Conservation (phyloP, 1,284 basidiomycete genomes). For the Hemileccinum hortonii region DNA sequence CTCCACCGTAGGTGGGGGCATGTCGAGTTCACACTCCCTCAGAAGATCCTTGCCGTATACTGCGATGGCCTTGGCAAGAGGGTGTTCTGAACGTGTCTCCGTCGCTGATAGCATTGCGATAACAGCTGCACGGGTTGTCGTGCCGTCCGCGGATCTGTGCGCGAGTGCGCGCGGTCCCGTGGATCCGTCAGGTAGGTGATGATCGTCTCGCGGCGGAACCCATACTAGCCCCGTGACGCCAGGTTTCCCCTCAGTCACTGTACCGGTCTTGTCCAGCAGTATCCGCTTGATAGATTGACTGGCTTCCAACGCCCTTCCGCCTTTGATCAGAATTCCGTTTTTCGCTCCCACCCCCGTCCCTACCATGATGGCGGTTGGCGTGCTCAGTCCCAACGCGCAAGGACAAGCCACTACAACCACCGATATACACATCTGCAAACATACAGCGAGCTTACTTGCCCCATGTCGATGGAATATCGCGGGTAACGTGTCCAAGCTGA, state of each 20-base stretch:
- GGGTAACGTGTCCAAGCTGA: constrained; percentile 67
- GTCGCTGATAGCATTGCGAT: constrained; percentile 82
- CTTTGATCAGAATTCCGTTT: constrained; percentile 98
- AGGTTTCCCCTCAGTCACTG: constrained; percentile 87
- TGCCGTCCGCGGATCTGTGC: constrained; percentile 58
- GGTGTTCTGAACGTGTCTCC: constrained; percentile 93
- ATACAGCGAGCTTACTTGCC: constrained; percentile 85
- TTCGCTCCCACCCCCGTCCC: constrained; percentile 96
- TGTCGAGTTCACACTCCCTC: constrained; percentile 36
- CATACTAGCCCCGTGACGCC: constrained; percentile 75
- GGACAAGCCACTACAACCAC: constrained; percentile 99
- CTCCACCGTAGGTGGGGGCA: constrained; percentile 47
- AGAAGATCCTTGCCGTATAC: constrained; percentile 74
- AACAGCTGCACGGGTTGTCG: constrained; percentile 61
- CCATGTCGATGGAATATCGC: constrained; percentile 83
- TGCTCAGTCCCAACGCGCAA: constrained; percentile 94
- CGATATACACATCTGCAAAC: constrained; percentile 96
- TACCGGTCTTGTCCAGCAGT: constrained; percentile 97
- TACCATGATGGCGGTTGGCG: constrained; percentile 99
- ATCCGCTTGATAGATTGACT: constrained; percentile 81
- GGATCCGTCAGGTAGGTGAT: constrained; percentile 33
- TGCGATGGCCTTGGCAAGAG: constrained; percentile 90
- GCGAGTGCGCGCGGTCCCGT: constrained; percentile 45
- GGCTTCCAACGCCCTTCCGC: constrained; percentile 91
- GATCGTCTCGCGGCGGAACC: constrained; percentile 50